Base-by-base conservation (phyloP, 768 basidiomycete species). In the Boletus fagicola region DNA sequence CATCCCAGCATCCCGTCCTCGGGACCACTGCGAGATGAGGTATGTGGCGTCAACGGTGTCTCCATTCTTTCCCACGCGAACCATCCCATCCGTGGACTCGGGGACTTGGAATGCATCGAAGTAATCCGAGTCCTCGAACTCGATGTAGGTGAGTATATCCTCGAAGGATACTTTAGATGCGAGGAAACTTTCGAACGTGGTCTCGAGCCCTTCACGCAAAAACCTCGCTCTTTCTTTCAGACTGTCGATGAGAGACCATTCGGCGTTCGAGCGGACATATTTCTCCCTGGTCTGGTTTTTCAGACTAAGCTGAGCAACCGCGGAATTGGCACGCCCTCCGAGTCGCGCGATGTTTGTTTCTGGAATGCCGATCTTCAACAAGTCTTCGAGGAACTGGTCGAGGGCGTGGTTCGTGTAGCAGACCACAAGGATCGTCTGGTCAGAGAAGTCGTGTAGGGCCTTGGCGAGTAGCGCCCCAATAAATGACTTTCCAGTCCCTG, bases 401-500 rank as follows among this genome's bases (percentile, higher is more conserved):
- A 89, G 77, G 0, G 87, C 87, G 56, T 89, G 87, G 58, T 89
- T 88, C 0, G 87, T 89, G 58, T 81, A 88, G 61, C 86, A 87
- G 39, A 86, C 82, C 1, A 88, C 84, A 11, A 88, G 78, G 20
- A 88, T 84, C 1, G 67, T 82, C 43, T 75, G 71, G 0, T 62
- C 35, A 0, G 79, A 79, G 54, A 68, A 68, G 24, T 81, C 77
- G 48, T 87, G 78, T 5, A 87, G 65, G 7, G 78, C 72, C 59
- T 87, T 88, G 0, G 83, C 84, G 1, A 88, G 69, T 0, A 88
- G 70, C 0, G 84, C 83, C 0, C 87, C 87, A 26, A 88, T 83
- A 61, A 87, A 87, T 0, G 85, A 87, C 59, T 88, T 89, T 2
- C 87, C 87, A 0, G 87, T 89, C 1, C 87, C 87, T 88, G 10